These are phyloP conservation scores for Acanthamoeba castellanii DNA, from an alignment of 208 protist genomes.

Conservation along the genomic window DNA sequence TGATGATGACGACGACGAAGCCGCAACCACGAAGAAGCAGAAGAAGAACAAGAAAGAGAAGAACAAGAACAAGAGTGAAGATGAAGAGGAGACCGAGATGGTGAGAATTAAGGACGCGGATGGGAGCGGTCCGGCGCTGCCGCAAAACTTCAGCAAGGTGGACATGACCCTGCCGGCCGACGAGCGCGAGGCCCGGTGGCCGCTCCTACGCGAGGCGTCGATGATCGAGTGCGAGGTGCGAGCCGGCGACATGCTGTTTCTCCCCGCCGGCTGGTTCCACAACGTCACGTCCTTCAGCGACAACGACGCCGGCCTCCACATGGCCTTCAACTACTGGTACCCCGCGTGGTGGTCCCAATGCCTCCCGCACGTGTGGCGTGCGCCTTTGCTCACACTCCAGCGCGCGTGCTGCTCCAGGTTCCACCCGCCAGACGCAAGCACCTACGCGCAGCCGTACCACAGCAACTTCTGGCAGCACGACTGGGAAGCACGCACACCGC, in stretches of 20 bases:
- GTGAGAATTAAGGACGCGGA: background rate
- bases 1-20: background rate
- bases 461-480: conserved; percentile 28
- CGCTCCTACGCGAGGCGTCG: background rate
- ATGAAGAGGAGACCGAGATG: conserved; percentile 6
- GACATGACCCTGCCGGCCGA: background rate
- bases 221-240: conserved; percentile 47
- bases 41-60: background rate
- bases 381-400: background rate
- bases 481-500: background rate
- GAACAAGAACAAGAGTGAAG: background rate
- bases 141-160: conserved; percentile 29
- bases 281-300: conserved; percentile 73
- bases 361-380: background rate
- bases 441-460: background rate
- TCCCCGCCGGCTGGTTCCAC: conserved; percentile 79
- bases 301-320: conserved; percentile 19
- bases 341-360: background rate
- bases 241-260: conserved; percentile 74
- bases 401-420: background rate
- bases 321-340: conserved; percentile 74
- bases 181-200: conserved; percentile 3
- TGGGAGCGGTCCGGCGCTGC: background rate
- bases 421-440: background rate
- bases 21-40: background rate